Evolutionary conservation across 192 early-diverging fungal species (phyloP).

Genomic region (Rhizoclosmatium sp.): DNA sequence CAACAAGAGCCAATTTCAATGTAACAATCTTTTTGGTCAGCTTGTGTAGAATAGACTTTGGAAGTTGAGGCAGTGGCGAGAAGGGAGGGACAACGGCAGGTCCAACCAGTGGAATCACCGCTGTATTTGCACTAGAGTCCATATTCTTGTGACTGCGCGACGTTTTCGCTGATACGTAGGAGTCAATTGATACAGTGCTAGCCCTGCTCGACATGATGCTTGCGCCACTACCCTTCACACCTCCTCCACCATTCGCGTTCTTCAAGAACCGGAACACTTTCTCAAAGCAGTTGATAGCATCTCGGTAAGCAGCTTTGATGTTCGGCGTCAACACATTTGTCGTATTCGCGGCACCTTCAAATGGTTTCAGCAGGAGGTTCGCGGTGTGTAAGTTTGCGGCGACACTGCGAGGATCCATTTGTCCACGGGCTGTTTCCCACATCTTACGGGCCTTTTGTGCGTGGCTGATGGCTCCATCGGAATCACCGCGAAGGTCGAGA

Average conservation of each 20-base stretch:
- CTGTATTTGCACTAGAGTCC: neutral
- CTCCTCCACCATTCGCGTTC: neutral
- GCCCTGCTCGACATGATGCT: slow-evolving; percentile 23
- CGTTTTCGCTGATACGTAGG: slow-evolving; percentile 15
- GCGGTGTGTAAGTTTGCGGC: slow-evolving; percentile 56
- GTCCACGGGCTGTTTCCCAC: slow-evolving; percentile 50
- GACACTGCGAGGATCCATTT: slow-evolving; percentile 54
- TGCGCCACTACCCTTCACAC: neutral
- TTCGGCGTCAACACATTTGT: slow-evolving; percentile 51
- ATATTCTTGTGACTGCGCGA: neutral
- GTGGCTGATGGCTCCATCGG: slow-evolving; percentile 51
- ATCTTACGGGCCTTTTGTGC: slow-evolving; percentile 50
- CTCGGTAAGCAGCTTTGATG: slow-evolving; percentile 51
- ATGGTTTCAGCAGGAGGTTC: slow-evolving; percentile 52
- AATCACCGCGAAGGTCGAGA: slow-evolving; percentile 51
- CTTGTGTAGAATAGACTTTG: slow-evolving; percentile 47
- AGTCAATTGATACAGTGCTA: slow-evolving; percentile 5
- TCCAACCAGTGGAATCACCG: slow-evolving; percentile 39
- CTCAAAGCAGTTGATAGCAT: slow-evolving; percentile 59
- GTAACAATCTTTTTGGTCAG: slow-evolving; percentile 57
- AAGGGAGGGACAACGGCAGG: slow-evolving; percentile 47
- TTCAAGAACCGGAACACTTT: slow-evolving; percentile 60
- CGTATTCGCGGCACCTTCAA: slow-evolving; percentile 28
- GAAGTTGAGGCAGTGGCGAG: slow-evolving; percentile 46
- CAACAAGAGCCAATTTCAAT: slow-evolving; percentile 54